Evolutionary conservation across 2,329 filamentous ascomycete species (phyloP).

Genomic region (Penicillium sclerotiorum): DNA sequence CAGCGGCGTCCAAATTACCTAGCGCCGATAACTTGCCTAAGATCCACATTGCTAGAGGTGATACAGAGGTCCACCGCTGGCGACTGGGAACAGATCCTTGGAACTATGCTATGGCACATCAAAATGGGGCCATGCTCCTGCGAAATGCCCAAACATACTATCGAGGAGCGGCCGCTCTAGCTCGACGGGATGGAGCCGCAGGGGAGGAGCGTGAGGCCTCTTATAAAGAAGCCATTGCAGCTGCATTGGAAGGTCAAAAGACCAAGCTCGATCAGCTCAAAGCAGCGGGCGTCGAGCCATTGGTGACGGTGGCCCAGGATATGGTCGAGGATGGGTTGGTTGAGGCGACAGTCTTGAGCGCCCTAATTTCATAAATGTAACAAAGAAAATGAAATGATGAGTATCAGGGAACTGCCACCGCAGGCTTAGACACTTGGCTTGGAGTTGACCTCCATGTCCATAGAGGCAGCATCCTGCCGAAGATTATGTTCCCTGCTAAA

Average conservation of each 20-base stretch:
- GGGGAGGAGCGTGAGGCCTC: constrained; percentile 50
- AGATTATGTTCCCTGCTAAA: constrained; percentile 42
- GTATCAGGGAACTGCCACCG: constrained; percentile 2
- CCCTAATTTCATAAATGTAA: constrained; percentile 32
- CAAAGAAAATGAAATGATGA: neutral
- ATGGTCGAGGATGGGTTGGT: constrained; percentile 58
- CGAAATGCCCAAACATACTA: constrained; percentile 63
- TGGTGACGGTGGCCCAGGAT: constrained; percentile 50
- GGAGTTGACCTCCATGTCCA: constrained; percentile 46
- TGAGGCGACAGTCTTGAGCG: constrained; percentile 35
- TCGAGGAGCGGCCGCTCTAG: constrained; percentile 52
- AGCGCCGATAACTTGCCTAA: constrained; percentile 53
- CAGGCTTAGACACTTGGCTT: constrained; percentile 29
- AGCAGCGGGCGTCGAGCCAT: constrained; percentile 37
- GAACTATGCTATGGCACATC: constrained; percentile 45
- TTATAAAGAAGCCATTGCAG: constrained; percentile 53
- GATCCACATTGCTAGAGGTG: constrained; percentile 58
- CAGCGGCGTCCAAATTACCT: constrained; percentile 55
- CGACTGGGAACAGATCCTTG: constrained; percentile 52
- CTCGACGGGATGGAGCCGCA: constrained; percentile 42
- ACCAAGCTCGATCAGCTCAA: constrained; percentile 43
- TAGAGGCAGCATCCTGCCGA: constrained; percentile 46
- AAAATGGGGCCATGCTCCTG: constrained; percentile 51
- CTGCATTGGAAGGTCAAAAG: constrained; percentile 47
- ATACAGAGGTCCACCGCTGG: constrained; percentile 58